Base-by-base conservation (phyloP, 768 basidiomycete genomes). In the Aureoboletus auriporus region DNA sequence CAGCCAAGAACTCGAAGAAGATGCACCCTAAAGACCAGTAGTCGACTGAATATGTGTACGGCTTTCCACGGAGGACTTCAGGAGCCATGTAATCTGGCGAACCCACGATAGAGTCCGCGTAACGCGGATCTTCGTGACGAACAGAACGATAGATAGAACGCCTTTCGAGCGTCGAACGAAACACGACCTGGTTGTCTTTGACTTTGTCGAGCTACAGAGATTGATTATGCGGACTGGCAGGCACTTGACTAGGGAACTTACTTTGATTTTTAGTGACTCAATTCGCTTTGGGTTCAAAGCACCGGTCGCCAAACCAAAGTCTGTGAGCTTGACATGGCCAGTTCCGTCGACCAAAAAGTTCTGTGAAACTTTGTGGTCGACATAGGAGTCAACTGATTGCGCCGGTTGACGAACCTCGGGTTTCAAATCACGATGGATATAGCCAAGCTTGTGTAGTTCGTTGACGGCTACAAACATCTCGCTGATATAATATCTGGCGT, bases 21-120 rank as follows among this genome's bases (percentile, higher is more conserved):
- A 99, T 98, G 67, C 96, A 98, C 6, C 96, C 96, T 8, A 99
- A 78, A 1, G 93, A 95, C 96, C 96, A 98, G 59, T 89, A 98
- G 69, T 99, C 96, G 41, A 98, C 96, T 0, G 91, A 90, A 67
- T 88, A 97, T 1, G 87, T 86, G 69, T 99, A 99, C 0, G 93
- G 89, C 68, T 93, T 93, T 31, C 89, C 95, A 27, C 94, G 82
- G 23, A 97, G 78, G 17, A 97, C 93, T 63, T 93, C 90, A 0
- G 90, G 89, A 1, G 96, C 83, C 96, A 99, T 98, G 69, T 99
- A 99, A 68, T 99, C 96, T 0, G 96, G 95, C 1, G 91, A 94
- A 7, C 96, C 96, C 29, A 99, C 96, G 52, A 98, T 89, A 12
- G 93, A 96, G 64, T 99, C 93, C 16, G 96, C 96, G 57, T 93